Evolutionary conservation across 192 early-diverging fungal genomes (phyloP), one percentile per base, ranked within the genome.

Genomic region (Funneliformis geosporum): DNA sequence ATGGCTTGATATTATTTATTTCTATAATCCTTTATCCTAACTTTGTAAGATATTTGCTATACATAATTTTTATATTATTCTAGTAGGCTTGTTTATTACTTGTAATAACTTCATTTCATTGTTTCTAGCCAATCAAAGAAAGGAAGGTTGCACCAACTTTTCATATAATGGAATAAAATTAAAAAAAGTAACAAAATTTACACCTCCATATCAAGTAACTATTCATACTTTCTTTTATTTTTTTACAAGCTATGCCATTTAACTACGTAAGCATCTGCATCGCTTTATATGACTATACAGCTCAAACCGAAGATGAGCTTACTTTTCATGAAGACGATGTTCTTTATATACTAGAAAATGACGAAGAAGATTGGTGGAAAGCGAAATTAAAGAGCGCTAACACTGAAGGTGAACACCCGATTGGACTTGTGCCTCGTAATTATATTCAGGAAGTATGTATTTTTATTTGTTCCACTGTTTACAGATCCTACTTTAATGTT

Each of bases 351-450:
- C 73, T 97, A 43, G 95, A 96, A 79, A 91, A 90, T 81, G 90
- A 92, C 61, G 97, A 97, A 89, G 89, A 91, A 10, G 95, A 97
- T 80, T 99, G 97, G 97, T 93, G 92, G 87, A 89, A 88, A 73
- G 96, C 96, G 8, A 90, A 95, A 72, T 83, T 91, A 69, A 94
- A 96, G 80, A 87, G 83, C 25, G 66, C 79, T 25, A 81, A 83
- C 61, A 21, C 33, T 42, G 60, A 76, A 76, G 50, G 11, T 28
- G 83, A 89, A 43, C 83, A 81, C 50, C 84, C 76, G 25, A 86
- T 94, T 75, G 97, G 98, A 9, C 84, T 98, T 42, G 93, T 98
- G 28, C 98, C 98, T 12, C 89, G 89, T 47, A 92, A 91, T 71
- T 98, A 99, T 88, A 91, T 98, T 16, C 93, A 96, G 67, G 86